phyloP scores from a whole-genome alignment of 495 filamentous ascomycete genomes.

The Hypoxylon trugodes region DNA sequence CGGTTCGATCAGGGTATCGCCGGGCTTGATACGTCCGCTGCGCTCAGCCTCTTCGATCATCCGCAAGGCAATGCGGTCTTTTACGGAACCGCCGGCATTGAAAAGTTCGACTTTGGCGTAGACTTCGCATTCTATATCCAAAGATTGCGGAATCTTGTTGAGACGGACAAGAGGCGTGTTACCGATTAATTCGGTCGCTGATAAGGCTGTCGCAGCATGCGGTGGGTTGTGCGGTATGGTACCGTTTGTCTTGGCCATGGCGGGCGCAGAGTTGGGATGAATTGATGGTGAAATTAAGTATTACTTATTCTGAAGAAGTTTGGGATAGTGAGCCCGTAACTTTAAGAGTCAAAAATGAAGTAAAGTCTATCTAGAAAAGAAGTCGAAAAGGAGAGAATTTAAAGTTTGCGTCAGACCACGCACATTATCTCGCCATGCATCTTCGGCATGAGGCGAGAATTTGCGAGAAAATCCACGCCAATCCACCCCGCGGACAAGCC shows the following conservation, averaged over 20 bases:
- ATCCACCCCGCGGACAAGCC: slow-evolving; percentile 26
- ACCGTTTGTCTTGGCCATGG: slow-evolving; percentile 32
- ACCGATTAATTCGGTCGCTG: slow-evolving; percentile 74
- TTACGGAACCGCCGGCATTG: slow-evolving; percentile 97
- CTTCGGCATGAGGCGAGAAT: slow-evolving; percentile 26
- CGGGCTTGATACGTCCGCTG: slow-evolving; percentile 91
- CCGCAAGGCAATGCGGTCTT: slow-evolving; percentile 94
- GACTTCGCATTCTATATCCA: slow-evolving; percentile 87
- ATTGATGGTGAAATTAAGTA: slow-evolving; percentile 11
- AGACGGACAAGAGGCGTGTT: slow-evolving; percentile 94
- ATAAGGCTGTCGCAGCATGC: slow-evolving; percentile 43
- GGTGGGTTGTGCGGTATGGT: slow-evolving; percentile 35
- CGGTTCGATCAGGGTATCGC: slow-evolving; percentile 96
- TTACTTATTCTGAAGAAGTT: slow-evolving; percentile 5
- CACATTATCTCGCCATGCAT: slow-evolving; percentile 24
- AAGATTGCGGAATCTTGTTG: slow-evolving; percentile 87
- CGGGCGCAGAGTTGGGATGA: neutral
- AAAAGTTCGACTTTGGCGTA: slow-evolving; percentile 97
- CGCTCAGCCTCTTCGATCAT: slow-evolving; percentile 98
- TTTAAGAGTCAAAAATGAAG: neutral
- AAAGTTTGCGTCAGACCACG: slow-evolving; percentile 15
- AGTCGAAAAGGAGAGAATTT: slow-evolving; percentile 6
- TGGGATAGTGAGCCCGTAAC: neutral
- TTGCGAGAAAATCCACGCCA: neutral
- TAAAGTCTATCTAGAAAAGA: no score